Percentiles rank a stretch among this genome's conserved stretches.
phyloP scores from a whole-genome alignment of 495 filamentous ascomycete species.

The Neurospora sp. region DNA sequence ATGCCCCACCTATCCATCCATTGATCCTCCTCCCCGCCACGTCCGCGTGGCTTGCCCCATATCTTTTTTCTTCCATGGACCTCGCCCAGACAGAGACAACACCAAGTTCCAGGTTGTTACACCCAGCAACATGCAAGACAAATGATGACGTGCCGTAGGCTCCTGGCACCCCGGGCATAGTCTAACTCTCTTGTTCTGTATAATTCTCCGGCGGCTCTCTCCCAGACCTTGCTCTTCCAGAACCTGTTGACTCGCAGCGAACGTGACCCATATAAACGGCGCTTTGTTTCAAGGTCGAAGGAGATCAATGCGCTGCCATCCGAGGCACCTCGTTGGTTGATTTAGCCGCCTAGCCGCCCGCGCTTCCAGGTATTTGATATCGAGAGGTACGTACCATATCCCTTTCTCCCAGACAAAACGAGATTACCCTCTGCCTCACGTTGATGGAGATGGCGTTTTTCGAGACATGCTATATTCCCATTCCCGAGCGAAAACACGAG shows the following conservation, averaged over 20 bases:
- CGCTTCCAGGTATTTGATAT: neutral
- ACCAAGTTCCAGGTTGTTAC: neutral
- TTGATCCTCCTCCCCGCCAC: neutral
- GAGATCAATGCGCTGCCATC: neutral
- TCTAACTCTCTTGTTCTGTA: neutral
- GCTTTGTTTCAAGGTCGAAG: neutral
- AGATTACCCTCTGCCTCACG: neutral
- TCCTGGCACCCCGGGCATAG: neutral
- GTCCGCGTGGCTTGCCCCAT: neutral
- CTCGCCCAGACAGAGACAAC: neutral
- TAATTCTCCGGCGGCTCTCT: neutral
- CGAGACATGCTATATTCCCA: neutral
- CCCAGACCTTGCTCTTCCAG: neutral
- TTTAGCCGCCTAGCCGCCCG: neutral
- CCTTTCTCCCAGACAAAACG: neutral
- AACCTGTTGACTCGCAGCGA: neutral
- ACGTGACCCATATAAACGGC: neutral
- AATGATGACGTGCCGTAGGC: neutral
- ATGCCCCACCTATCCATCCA: neutral
- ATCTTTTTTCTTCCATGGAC: neutral
- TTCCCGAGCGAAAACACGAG: neutral
- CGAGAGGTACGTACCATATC: neutral
- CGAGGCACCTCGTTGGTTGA: neutral
- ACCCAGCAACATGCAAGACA: neutral
- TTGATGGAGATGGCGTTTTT: neutral